Base-by-base conservation (phyloP, 2,329 filamentous ascomycete genomes). In the Fusarium torreyae region DNA sequence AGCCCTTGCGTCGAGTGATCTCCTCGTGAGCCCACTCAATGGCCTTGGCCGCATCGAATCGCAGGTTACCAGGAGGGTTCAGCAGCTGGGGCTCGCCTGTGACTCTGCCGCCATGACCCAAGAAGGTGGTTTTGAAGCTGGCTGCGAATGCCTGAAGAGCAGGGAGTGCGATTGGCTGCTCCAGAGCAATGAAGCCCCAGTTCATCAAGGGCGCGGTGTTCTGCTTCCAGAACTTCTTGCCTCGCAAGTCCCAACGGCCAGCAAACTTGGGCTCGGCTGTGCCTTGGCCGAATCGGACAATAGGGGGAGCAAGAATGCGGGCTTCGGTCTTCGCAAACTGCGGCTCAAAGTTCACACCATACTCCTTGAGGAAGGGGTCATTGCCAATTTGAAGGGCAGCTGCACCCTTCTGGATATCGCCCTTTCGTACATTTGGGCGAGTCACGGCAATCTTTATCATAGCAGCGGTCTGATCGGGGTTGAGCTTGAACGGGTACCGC, bases 401-500 rank as follows among this genome's bases (percentile, higher is more conserved):
- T 49, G 89, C 81, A 39, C 77, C 76, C 8, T 56, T 57, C 56
- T 79, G 71, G 71, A 98, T 94, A 20, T 92, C 88, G 0, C 77
- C 72, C 69, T 88, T 87, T n/a, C 96, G 92, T 31, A 89, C 77
- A 0, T 78, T 77, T 0, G 96, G 96, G 2, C 91, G 87, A 7
- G 92, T 93, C 6, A 97, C 95, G 0, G 95, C 94, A 74, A 95
- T 94, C 78, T 92, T 95, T 82, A 99, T 98, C 96, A 99, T 99
- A 7, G 86, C 81, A 0, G 91, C 83, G 0, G 95, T 98, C 81
- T 97, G 85, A 0, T 81, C 77, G 0, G 86, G 83, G 54, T 86
- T 86, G 2, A 92, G 77, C 78, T 92, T 92, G 80, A 83, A 91
- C 0, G 83, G 81, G 68, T 91, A 92, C 0, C 87, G 82, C 76